Evolutionary conservation across 371 early-diverging fungal genomes (phyloP).

Genomic region (Rhizopus stolonifer): DNA sequence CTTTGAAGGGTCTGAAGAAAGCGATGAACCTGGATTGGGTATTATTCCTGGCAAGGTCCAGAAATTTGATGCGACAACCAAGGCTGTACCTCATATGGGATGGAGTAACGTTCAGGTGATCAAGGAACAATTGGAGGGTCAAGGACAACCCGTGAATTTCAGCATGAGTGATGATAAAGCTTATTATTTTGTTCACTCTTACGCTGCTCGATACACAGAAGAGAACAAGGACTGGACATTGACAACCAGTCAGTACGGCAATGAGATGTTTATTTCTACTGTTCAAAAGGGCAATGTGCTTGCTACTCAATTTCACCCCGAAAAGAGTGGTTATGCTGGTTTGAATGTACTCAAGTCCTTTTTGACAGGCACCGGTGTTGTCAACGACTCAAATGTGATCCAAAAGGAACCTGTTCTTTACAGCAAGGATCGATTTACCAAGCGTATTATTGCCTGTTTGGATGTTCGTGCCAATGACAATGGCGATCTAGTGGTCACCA

Average conservation of each 20-base stretch:
- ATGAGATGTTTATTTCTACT: constrained; percentile 82
- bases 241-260: constrained; percentile 83
- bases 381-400: constrained; percentile 24
- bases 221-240: constrained; percentile 63
- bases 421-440: constrained; percentile 66
- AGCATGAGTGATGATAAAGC: constrained; percentile 51
- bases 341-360: constrained; percentile 80
- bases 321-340: constrained; percentile 93
- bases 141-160: constrained; percentile 32
- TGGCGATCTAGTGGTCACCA: constrained; percentile 97
- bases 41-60: constrained; percentile 74
- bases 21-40: constrained; percentile 79
- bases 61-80: constrained; percentile 66
- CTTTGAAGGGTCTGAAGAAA: constrained; percentile 91
- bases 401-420: constrained; percentile 28
- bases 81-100: constrained; percentile 97
- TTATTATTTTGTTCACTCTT: constrained; percentile 98
- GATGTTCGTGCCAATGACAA: constrained; percentile 95
- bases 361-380: constrained; percentile 57
- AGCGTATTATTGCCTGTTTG: constrained; percentile 94
- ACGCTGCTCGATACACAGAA: constrained; percentile 70
- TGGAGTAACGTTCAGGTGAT: constrained; percentile 81
- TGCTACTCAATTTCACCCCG: constrained; percentile 98
- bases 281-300: constrained; percentile 86
- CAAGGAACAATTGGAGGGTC: constrained; percentile 29